phyloP scores from a whole-genome alignment of 148 eudicot species.

The Silene uniflora region DNA sequence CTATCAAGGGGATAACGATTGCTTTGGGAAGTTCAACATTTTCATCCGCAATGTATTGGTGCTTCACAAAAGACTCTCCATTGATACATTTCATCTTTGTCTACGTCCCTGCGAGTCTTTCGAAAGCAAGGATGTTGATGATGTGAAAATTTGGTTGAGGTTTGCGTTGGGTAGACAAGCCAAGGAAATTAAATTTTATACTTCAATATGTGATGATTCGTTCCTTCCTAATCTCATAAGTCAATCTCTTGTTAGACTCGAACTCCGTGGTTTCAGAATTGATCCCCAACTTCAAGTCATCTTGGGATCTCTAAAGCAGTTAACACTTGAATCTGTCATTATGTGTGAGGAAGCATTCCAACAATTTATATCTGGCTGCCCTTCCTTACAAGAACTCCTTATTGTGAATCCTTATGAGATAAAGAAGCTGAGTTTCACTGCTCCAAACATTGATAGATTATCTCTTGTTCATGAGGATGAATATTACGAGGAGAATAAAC shows the following conservation, averaged over 20 bases:
- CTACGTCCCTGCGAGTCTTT: too few species aligned
- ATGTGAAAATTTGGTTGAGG: background rate
- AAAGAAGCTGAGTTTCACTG: background rate
- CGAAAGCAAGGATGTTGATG: background rate
- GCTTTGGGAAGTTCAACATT: too few species aligned
- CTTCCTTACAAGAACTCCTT: conserved; percentile 1
- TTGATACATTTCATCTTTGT: too few species aligned
- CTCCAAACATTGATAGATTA: background rate
- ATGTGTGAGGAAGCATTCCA: conserved; percentile 2
- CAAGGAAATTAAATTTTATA: background rate
- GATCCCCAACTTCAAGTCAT: too few species aligned
- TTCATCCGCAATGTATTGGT: too few species aligned
- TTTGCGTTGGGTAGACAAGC: background rate
- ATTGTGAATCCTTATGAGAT: background rate
- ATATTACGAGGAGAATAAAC: too few species aligned
- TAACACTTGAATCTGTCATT: background rate
- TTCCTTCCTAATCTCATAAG: too few species aligned
- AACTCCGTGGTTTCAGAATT: too few species aligned
- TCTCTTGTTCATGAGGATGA: background rate
- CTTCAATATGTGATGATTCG: too few species aligned
- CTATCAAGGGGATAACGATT: too few species aligned
- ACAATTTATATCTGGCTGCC: background rate
- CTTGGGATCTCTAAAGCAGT: background rate
- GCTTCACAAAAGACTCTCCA: too few species aligned
- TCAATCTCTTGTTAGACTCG: too few species aligned